These are phyloP conservation scores for Kokia cookei DNA, from an alignment of 441 rosid genomes.

Conservation along the genomic window DNA sequence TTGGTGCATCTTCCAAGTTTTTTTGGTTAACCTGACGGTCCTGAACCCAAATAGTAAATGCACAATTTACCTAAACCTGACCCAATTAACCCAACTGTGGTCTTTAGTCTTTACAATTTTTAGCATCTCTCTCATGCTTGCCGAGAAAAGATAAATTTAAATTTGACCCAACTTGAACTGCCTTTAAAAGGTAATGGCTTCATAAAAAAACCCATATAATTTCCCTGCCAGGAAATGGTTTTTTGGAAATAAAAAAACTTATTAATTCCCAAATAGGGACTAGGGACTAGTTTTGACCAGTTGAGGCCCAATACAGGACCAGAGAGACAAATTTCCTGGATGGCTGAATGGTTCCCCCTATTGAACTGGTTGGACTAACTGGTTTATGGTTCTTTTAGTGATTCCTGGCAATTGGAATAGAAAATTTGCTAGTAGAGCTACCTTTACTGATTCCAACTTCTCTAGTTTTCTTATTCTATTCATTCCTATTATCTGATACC, in stretches of 20 bases:
- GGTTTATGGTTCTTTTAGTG: conserved; percentile 3
- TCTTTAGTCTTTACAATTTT: neutral
- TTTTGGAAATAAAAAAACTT: neutral
- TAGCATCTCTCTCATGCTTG: neutral
- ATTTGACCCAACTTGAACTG: neutral
- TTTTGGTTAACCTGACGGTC: neutral
- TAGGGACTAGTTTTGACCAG: neutral
- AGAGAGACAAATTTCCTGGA: neutral
- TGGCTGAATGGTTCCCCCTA: neutral
- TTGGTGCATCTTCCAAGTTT: neutral
- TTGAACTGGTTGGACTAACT: neutral
- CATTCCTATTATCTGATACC: neutral
- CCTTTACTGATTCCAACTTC: neutral
- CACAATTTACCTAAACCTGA: neutral
- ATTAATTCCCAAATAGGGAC: neutral
- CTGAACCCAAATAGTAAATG: neutral
- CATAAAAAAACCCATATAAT: neutral
- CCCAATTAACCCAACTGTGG: neutral
- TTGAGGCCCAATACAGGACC: neutral
- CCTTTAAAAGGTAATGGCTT: neutral
- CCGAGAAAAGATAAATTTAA: neutral
- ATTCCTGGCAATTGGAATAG: neutral
- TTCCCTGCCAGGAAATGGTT: neutral
- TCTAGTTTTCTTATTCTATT: neutral
- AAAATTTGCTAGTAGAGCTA: neutral